Evolutionary conservation across 345 rosid genomes (phyloP), one percentile per base, ranked within the genome.

Genomic region (Psidium friedrichsthalianum): DNA sequence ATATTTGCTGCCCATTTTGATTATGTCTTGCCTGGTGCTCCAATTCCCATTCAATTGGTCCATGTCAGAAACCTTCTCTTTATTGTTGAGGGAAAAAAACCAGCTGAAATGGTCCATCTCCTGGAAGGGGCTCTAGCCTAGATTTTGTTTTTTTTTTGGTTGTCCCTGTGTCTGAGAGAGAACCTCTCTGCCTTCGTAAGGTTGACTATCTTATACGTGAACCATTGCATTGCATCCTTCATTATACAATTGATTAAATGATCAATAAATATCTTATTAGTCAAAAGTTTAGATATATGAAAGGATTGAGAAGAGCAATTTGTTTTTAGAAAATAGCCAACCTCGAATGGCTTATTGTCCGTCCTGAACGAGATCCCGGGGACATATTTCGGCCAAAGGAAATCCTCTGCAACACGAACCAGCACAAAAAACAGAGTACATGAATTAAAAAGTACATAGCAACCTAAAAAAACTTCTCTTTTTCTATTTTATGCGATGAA

Each of bases 1-100:
- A 90, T 88, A 21, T 84, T 83, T 6, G 92, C 93, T 52, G 93
- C 93, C 93, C 93, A 90, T 42, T 89, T 87, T 21, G 90, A 82
- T 84, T 91, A 91, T 15, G 86, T 49, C 59, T 64, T 49, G 11
- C 86, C 89, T 2, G 85, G 83, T 47, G 86, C 84, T 18, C 86
- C 86, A 36, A 85, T 69, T 32, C 51, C 86, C 83, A 56, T 42
- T 87, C 86, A 22, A 85, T 82, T 9, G 85, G 89, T 21, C 86
- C 89, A 18, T 54, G 85, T n/a, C n/a, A n/a, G n/a, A n/a, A n/a
- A n/a, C n/a, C n/a, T n/a, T n/a, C n/a, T 42, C 18, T 82, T 44
- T 21, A 57, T 24, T 42, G 29, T n/a, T 18, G 53, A 10, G 56
- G 15, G 21, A 56, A n/a, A 56, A 20, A 29, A 47, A 56, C 56